phyloP scores from a whole-genome alignment of 345 rosid species.

The Gossypium ekmanianum region DNA sequence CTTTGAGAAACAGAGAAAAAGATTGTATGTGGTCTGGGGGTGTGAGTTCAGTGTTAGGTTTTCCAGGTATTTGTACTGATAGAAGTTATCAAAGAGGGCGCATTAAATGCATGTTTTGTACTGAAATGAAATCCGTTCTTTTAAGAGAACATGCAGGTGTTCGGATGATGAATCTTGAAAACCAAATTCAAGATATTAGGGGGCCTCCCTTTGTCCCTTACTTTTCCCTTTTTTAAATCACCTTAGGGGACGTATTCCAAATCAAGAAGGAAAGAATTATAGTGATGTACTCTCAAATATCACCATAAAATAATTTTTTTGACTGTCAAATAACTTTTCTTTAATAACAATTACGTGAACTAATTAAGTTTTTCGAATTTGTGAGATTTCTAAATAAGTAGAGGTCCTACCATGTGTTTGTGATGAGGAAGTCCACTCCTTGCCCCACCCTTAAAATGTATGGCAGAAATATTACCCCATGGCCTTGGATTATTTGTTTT shows the following conservation, averaged over 20 bases:
- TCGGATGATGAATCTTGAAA: conserved; percentile 34
- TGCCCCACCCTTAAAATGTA: conserved; percentile 10
- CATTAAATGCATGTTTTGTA: conserved; percentile 51
- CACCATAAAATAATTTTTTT: too few relatives aligned
- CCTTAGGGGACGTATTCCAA: too few relatives aligned
- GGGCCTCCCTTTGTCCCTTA: conserved; percentile 36
- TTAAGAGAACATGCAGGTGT: conserved; percentile 60
- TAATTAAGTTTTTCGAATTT: too few relatives aligned
- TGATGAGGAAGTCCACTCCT: conserved; percentile 34
- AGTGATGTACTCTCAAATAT: too few relatives aligned
- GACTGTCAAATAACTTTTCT: too few relatives aligned
- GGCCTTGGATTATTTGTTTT: conserved; percentile 4
- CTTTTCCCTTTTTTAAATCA: not conserved
- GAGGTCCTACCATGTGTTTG: conserved; percentile 35
- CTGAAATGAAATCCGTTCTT: conserved; percentile 27
- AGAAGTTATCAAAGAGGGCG: conserved; percentile 27
- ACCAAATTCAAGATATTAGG: conserved; percentile 32
- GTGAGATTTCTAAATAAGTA: not conserved
- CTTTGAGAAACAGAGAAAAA: not conserved
- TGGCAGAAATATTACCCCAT: conserved; percentile 5
- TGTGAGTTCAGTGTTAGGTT: conserved; percentile 18
- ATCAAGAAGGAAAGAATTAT: too few relatives aligned
- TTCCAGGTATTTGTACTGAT: conserved; percentile 32
- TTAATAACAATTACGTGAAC: too few relatives aligned
- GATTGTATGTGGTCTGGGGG: not conserved